A percentile compares a stretch with the other conserved stretches of the same genome.
Conservation (phyloP, 345 rosid species). For the Mercurialis annua region DNA sequence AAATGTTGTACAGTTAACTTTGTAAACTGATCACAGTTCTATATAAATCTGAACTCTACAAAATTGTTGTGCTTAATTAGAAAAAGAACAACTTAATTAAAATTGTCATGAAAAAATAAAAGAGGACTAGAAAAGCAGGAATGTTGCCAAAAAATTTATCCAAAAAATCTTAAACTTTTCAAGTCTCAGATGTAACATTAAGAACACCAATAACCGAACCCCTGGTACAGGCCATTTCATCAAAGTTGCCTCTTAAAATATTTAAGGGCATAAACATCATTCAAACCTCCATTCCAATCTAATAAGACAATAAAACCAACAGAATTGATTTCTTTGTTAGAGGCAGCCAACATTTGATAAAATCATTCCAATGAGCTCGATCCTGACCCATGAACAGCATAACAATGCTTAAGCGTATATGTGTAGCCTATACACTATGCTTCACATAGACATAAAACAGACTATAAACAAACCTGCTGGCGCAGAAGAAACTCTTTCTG, state of each 20-base stretch:
- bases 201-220: not conserved
- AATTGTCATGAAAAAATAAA: no score
- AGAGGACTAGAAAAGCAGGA: no score
- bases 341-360: not conserved
- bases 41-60: no score
- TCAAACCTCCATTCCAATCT: not conserved
- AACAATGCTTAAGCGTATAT: not conserved
- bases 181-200: not conserved
- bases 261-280: not conserved
- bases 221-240: not conserved
- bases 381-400: not conserved
- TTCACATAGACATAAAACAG: conserved; percentile 13
- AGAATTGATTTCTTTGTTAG: not conserved
- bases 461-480: conserved; percentile 67
- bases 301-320: not conserved
- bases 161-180: not conserved
- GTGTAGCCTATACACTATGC: not conserved
- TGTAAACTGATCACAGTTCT: no score
- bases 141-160: not conserved
- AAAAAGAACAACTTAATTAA: no score
- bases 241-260: not conserved
- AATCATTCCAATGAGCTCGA: no score
- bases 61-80: no score
- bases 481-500: conserved; percentile 99
- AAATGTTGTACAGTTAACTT: no score